Conservation (phyloP, 345 rosid species). For the Cochlearia excelsa region DNA sequence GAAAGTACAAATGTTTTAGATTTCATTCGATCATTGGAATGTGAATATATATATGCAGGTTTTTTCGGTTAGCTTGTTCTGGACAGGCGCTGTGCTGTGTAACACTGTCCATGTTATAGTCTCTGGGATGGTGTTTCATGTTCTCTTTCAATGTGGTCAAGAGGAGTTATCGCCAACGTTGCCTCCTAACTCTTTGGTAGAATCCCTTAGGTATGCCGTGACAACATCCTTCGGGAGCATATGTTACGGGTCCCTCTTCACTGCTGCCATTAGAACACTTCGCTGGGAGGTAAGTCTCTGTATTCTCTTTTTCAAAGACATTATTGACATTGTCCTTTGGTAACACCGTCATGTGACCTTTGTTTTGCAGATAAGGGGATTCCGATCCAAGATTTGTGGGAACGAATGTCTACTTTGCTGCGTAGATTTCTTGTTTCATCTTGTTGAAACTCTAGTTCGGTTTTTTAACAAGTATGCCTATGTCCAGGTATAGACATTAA, state of each 20-base stretch:
- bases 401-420: slow-evolving; percentile 96
- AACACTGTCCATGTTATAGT: slow-evolving; percentile 95
- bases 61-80: slow-evolving; percentile 85
- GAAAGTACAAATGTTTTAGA: background rate
- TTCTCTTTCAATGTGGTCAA: slow-evolving; percentile 78
- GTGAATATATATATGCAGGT: slow-evolving; percentile 48
- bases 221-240: slow-evolving; percentile 96
- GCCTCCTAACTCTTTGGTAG: slow-evolving; percentile 73
- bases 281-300: slow-evolving; percentile 78
- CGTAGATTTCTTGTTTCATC: slow-evolving; percentile 83
- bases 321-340: background rate
- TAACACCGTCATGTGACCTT: background rate
- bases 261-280: slow-evolving; percentile 90
- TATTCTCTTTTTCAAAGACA: slow-evolving; percentile 3
- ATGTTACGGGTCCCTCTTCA: slow-evolving; percentile 95
- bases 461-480: slow-evolving; percentile 94
- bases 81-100: slow-evolving; percentile 97
- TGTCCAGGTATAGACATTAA: slow-evolving; percentile 66
- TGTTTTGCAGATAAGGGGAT: slow-evolving; percentile 71
- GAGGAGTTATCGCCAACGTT: slow-evolving; percentile 58
- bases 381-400: slow-evolving; percentile 91
- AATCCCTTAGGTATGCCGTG: slow-evolving; percentile 66
- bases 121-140: slow-evolving; percentile 89
- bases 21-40: slow-evolving; percentile 5
- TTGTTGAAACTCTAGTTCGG: slow-evolving; percentile 96